Evolutionary conservation across 2,329 filamentous ascomycete species (phyloP), one percentile per base, ranked within the genome.

Genomic region (Aureobasidium sp.): DNA sequence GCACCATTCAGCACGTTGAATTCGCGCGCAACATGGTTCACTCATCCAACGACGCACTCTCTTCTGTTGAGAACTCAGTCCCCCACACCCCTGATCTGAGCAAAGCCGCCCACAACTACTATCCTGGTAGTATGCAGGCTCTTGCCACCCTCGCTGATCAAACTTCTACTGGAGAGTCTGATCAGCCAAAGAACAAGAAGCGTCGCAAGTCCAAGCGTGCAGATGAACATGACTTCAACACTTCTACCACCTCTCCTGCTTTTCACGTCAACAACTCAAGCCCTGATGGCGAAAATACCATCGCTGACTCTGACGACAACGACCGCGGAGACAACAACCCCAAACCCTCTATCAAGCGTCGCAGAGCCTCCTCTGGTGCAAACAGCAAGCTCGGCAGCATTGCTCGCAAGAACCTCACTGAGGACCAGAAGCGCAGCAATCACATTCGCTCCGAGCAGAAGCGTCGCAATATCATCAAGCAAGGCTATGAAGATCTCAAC

Each of bases 361-460:
- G 61, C 53, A 44, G 48, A 41, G 56, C 55, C 2, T 60, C 62
- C 5, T 51, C 62, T 15, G 62, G 32, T 17, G 44, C 55, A 13
- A 42, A 41, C 36, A 56, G 48, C 23, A 51, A 47, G 37, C 36
- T 52, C n/a, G 51, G 41, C 20, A 58, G 34, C 55, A 47, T 58
- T 7, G 50, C 62, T 15, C 65, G 68, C 20, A 65, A 87, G 68
- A 87, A 87, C 66, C 72, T 94, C 4, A 84, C 86, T 0, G 89
- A 93, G 67, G 86, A 88, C 64, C 88, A 94, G 74, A 94, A 93
- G 74, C 82, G 90, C 50, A 87, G 87, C 69, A 96, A 96, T 67
- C 90, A 95, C 70, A 94, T 96, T 66, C 81, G 87, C 58, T 94
- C 90, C 58, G 91, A 95, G 71, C 90, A 96, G 75, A 95, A 94